Evolutionary conservation across 192 early-diverging fungal species (phyloP), one percentile per base, ranked within the genome.

Genomic region (Podila horticola): DNA sequence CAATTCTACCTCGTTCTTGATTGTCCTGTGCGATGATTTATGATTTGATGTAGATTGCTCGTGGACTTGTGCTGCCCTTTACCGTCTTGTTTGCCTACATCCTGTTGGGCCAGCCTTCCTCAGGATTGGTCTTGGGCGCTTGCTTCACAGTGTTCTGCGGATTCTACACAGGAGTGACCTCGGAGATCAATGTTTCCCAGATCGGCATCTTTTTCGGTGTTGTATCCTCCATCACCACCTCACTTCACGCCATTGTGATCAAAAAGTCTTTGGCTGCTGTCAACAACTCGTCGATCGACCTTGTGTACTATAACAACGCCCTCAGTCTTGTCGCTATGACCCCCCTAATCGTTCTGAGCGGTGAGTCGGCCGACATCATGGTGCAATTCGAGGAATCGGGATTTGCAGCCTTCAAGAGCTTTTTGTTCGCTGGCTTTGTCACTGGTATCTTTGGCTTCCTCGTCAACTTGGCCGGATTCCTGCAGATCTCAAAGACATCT

Each of bases 241-340:
- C 89, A 3, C 71, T 83, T 17, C 90, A 91, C 62, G 86, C 87
- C 19, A 89, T 91, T 79, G 84, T 91, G 28, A 91, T 91, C 83
- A 90, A 90, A 68, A 83, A 73, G 63, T 83, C 74, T 4, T 63
- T 90, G n/a, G 74, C 49, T 5, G 64, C 70, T 5, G 88, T 88
- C 64, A 79, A 85, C 64, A 86, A 84, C 57, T 83, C 79, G 13
- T 89, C 90, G 3, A 66, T 90, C 33, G 88, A 86, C 28, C 75
- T 90, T 9, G 90, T 91, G 10, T 91, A 90, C 68, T 90, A 89
- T 79, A 91, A 91, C 74, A 91, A 91, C 59, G 64, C 82, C 6
- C 66, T 91, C 13, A 84, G 82, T 3, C 51, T 83, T 30, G 31
- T 88, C 22, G 77, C 73, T 20, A 74, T 88, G 28, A 58, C 74